Base-by-base conservation (phyloP, 129 eudicot species). In the Helichrysum umbraculigerum region DNA sequence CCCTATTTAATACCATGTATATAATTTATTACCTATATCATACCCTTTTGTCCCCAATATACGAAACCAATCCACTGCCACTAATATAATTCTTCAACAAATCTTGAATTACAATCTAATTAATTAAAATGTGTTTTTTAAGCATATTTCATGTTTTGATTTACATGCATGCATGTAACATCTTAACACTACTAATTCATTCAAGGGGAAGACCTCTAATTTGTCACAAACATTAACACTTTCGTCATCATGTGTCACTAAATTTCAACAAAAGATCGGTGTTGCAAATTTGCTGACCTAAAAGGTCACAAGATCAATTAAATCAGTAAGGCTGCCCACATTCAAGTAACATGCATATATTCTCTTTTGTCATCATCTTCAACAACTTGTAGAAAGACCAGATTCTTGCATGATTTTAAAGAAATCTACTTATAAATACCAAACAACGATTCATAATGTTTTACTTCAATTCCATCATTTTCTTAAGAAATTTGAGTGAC, bases 291-390 rank as follows among this genome's bases (percentile, higher is more conserved):
- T 81, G 88, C 82, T 79, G 56, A 77, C 76, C 76, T 37, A 75
- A 30, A 66, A 58, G 82, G 84, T 69, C 39, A 79, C 83, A 84
- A 6, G 47, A 66, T 79, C 70, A 85, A 75, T 79, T 41, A 79
- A 78, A 71, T 73, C 81, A 47, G 77, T 79, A 85, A 83, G 74
- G 77, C 72, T 78, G 83, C 84, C 81, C 87, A 78, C 82, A 67
- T 47, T 77, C 75, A 52, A 79, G 70, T 79, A 79, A 80, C 89
- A 74, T 86, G 85, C 10, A 71, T 72, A 63, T 37, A 81, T 76
- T 76, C 81, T 59, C 39, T 75, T 77, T 84, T 61, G 79, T 56
- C 80, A 72, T 52, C 35, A 65, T 63, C 34, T 79, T 73, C 79
- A 30, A 65, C 78, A 65, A 57, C 83, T 79, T 56, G 79, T 58